Evolutionary conservation across 345 rosid species (phyloP).

Genomic region (Arabidopsis suecica): DNA sequence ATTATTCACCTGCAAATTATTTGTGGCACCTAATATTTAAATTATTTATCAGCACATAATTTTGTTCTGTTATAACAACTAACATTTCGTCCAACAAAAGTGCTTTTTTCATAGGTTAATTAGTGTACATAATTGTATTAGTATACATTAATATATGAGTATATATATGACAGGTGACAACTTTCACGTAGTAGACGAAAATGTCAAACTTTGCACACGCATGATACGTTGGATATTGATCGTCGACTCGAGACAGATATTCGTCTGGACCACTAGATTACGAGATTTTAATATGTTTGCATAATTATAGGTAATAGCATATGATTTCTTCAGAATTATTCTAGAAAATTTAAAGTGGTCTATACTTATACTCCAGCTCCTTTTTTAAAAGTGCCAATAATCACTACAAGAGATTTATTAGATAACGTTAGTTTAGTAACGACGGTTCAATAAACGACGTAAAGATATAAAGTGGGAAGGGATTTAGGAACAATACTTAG

Average conservation of each 20-base stretch:
- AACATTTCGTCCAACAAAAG: not conserved
- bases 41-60: not conserved
- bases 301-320: slow-evolving; percentile 30
- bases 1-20: not conserved
- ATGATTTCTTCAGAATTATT: slow-evolving; percentile 36
- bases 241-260: slow-evolving; percentile 34
- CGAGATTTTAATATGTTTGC: slow-evolving; percentile 25
- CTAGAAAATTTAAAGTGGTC: slow-evolving; percentile 13
- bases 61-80: slow-evolving; percentile 2
- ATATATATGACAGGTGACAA: not conserved
- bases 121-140: too few species aligned
- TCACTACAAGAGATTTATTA: too few species aligned
- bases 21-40: not conserved
- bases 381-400: not conserved
- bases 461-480: too few species aligned
- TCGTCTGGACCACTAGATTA: slow-evolving; percentile 43
- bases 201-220: slow-evolving; percentile 43
- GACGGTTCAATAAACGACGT: too few species aligned
- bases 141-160: too few species aligned
- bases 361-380: slow-evolving; percentile 29
- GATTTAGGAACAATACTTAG: too few species aligned
- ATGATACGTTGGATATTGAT: slow-evolving; percentile 34
- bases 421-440: too few species aligned
- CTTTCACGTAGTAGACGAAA: slow-evolving; percentile 2
- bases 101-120: not conserved